Evolutionary conservation across 2,329 filamentous ascomycete species (phyloP).

Genomic region (Colletotrichum cordylinicola): DNA sequence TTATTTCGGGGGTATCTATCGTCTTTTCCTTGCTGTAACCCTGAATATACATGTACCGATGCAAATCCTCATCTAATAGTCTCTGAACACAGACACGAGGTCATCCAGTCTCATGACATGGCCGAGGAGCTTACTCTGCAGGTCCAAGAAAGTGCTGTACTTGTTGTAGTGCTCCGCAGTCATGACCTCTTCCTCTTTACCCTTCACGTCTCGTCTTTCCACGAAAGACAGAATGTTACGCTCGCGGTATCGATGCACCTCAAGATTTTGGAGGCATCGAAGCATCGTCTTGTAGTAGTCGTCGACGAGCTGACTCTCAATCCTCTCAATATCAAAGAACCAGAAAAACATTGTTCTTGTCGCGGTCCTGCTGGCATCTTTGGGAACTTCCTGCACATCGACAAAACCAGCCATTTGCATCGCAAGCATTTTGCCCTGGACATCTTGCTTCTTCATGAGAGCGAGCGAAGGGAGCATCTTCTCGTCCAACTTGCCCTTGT

Average conservation of each 20-base stretch:
- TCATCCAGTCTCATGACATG: conserved; percentile 86
- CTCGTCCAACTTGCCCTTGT: conserved; percentile 94
- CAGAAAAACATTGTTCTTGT: conserved; percentile 89
- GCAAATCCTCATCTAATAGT: conserved; percentile 50
- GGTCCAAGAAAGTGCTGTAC: conserved; percentile 62
- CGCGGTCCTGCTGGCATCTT: conserved; percentile 81
- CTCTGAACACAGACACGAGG: conserved; percentile 80
- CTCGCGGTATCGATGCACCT: conserved; percentile 75
- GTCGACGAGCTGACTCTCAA: conserved; percentile 74
- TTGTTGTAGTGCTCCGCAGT: conserved; percentile 74
- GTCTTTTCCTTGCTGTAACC: not conserved
- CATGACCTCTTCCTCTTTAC: conserved; percentile 82
- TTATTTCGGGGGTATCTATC: conserved; percentile 18
- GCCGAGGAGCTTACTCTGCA: conserved; percentile 76
- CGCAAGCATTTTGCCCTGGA: conserved; percentile 82
- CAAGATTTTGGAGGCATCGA: conserved; percentile 80
- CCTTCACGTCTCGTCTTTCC: conserved; percentile 84
- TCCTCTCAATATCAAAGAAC: conserved; percentile 83
- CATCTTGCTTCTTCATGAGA: conserved; percentile 83
- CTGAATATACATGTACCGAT: not conserved
- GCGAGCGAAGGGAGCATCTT: conserved; percentile 82
- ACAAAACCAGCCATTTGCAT: conserved; percentile 88
- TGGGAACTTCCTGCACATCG: conserved; percentile 92
- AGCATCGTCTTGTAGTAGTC: conserved; percentile 91
- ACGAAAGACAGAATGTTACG: conserved; percentile 80